phyloP scores from a whole-genome alignment of 306 rosid species.

The Betula pendula region DNA sequence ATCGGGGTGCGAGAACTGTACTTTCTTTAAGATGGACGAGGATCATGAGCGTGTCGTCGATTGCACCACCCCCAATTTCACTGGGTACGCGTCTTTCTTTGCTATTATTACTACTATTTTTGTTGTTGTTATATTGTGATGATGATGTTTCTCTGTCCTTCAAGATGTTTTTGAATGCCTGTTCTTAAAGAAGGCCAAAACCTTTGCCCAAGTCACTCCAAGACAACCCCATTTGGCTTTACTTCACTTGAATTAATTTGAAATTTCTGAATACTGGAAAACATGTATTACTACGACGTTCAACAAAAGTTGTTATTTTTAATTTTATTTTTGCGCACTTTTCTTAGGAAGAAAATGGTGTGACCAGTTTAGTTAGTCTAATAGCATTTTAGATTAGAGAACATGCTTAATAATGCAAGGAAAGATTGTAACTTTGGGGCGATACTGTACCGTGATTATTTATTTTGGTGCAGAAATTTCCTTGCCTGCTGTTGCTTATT shows the following conservation, averaged over 20 bases:
- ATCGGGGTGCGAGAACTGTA: constrained; percentile 92
- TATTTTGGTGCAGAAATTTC: neutral
- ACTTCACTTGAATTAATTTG: neutral
- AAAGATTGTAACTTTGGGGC: neutral
- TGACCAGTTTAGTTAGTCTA: no score
- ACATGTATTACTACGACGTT: neutral
- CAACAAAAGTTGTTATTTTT: no score
- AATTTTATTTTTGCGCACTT: neutral
- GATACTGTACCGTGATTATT: neutral
- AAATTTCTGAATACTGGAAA: neutral
- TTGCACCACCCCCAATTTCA: constrained; percentile 94
- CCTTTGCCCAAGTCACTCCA: neutral
- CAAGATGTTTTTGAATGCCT: neutral
- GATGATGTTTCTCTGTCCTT: neutral
- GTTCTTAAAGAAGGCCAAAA: neutral
- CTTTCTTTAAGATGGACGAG: constrained; percentile 91
- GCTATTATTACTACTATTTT: neutral
- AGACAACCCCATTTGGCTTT: neutral
- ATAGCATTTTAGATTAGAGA: neutral
- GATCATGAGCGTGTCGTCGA: constrained; percentile 83
- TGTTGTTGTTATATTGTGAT: neutral
- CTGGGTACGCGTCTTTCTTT: constrained; percentile 52
- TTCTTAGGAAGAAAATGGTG: neutral
- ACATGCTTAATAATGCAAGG: neutral
- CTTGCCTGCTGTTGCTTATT: constrained; percentile 1